Percentiles rank a stretch among this genome's conserved stretches.
Conservation (phyloP, 208 protist species). For the Wallacemonas sp. region DNA sequence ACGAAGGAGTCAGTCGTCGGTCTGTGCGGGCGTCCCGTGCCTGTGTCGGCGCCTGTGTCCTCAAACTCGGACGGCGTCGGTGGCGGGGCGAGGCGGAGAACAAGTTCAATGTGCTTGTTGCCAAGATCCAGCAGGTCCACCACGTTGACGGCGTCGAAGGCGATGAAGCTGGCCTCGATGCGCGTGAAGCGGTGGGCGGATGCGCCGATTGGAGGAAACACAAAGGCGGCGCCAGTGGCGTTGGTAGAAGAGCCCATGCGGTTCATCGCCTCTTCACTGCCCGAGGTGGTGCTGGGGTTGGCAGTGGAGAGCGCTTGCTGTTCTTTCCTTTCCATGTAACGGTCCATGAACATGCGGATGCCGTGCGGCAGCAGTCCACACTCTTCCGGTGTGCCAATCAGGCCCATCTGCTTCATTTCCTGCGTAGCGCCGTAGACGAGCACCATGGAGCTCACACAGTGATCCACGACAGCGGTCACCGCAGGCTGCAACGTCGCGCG, state of each 20-base stretch:
- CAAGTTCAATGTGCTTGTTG: constrained; percentile 69
- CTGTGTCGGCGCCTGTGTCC: constrained; percentile 15
- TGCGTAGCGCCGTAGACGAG: constrained; percentile 85
- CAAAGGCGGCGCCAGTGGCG: constrained; percentile 23
- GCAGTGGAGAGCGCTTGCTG: too few species aligned
- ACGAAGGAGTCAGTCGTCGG: constrained; percentile 65
- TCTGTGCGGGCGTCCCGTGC: not conserved
- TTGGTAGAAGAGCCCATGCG: not conserved
- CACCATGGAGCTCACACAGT: constrained; percentile 74
- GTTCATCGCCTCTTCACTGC: not conserved
- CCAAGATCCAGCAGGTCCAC: constrained; percentile 81
- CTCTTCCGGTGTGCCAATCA: constrained; percentile 78
- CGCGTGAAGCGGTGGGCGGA: constrained; percentile 51
- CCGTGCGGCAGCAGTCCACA: constrained; percentile 73
- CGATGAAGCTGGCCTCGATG: constrained; percentile 77
- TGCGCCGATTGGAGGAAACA: constrained; percentile 40
- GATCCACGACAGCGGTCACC: constrained; percentile 67
- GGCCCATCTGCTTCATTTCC: constrained; percentile 88
- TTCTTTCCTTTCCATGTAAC: constrained; percentile 37
- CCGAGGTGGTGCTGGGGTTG: not conserved
- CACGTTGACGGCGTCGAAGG: constrained; percentile 65
- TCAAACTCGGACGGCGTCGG: constrained; percentile 58
- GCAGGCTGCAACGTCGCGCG: constrained; percentile 53
- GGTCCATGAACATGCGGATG: constrained; percentile 67
- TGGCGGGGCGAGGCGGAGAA: constrained; percentile 52